Evolutionary conservation across 2,329 filamentous ascomycete genomes (phyloP).

Genomic region (Onygenales sp.): DNA sequence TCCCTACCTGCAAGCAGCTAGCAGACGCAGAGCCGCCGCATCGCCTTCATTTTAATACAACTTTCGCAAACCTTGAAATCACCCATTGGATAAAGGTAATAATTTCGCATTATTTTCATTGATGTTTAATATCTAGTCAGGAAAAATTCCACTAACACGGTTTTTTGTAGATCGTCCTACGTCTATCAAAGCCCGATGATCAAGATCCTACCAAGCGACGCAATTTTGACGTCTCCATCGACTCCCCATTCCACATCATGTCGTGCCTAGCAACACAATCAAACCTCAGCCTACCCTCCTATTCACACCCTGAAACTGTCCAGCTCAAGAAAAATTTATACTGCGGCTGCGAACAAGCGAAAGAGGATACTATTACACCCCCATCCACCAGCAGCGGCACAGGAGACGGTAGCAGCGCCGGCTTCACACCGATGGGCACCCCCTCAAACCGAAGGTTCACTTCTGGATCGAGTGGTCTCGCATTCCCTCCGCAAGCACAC

Average conservation of each 20-base stretch:
- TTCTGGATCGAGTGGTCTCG: slow-evolving; percentile 30
- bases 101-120: no score
- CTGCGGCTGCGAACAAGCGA: not conserved
- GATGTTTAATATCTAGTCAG: slow-evolving; percentile 15
- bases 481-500: slow-evolving; percentile 42
- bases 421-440: slow-evolving; percentile 10
- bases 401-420: slow-evolving; percentile 2
- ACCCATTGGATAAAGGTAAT: slow-evolving; percentile 91
- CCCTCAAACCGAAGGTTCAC: slow-evolving; percentile 28
- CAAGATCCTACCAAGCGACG: slow-evolving; percentile 69
- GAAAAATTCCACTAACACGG: slow-evolving; percentile 10
- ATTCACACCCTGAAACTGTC: slow-evolving; percentile 47
- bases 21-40: slow-evolving; percentile 55
- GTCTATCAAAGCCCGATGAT: slow-evolving; percentile 73
- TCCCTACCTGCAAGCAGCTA: slow-evolving; percentile 83
- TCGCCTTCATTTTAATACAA: slow-evolving; percentile 78
- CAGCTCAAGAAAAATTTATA: slow-evolving; percentile 7
- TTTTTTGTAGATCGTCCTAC: slow-evolving; percentile 66
- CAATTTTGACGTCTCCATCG: slow-evolving; percentile 93
- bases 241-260: slow-evolving; percentile 87
- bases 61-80: slow-evolving; percentile 87
- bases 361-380: not conserved
- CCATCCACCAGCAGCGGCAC: not conserved
- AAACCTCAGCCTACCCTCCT: slow-evolving; percentile 77
- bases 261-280: slow-evolving; percentile 88